phyloP scores from a whole-genome alignment of 2,329 filamentous ascomycete genomes.

The Hypoxylon sp. region DNA sequence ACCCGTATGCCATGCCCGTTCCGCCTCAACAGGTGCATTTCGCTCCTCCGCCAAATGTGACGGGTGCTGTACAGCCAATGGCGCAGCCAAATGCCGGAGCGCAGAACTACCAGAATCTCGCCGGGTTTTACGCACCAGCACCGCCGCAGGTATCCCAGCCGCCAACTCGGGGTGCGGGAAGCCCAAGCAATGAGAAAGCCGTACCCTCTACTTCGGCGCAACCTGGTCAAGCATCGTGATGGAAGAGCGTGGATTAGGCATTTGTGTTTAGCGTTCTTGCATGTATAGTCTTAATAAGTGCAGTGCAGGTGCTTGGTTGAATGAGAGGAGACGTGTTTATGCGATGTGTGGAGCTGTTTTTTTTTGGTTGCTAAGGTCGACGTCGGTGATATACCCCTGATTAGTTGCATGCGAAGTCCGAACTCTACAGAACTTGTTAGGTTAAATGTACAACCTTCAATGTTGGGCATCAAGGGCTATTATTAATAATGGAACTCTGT shows the following conservation, averaged over 20 bases:
- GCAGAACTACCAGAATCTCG: constrained; percentile 57
- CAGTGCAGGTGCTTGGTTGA: constrained; percentile 12
- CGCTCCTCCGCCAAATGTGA: constrained; percentile 6
- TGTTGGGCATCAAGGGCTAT: constrained; percentile 35
- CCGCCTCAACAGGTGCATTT: constrained; percentile 38
- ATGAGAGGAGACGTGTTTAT: constrained; percentile 28
- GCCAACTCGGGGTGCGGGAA: constrained; percentile 12
- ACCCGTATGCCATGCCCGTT: constrained; percentile 44
- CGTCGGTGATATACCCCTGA: constrained; percentile 42
- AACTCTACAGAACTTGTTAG: constrained; percentile 19
- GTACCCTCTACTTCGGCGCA: constrained; percentile 22
- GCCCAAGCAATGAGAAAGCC: constrained; percentile 27
- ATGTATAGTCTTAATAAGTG: constrained; percentile 10
- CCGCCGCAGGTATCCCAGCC: constrained; percentile 11
- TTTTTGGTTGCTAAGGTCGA: constrained; percentile 31
- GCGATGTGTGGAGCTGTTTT: constrained; percentile 4
- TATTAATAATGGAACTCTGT: constrained; percentile 17
- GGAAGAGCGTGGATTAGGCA: constrained; percentile 3
- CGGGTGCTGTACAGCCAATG: constrained; percentile 14
- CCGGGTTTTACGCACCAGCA: constrained; percentile 50
- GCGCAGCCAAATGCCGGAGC: constrained; percentile 23
- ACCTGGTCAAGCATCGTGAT: constrained; percentile 32
- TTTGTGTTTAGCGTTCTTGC: constrained; percentile 33
- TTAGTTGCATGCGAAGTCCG: constrained; percentile 15
- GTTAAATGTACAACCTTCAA: constrained; percentile 23